A percentile compares a stretch with the other conserved stretches of the same genome.
Evolutionary conservation across 352 stramenopile species (phyloP).

Genomic region (Globisporangium middletonii): DNA sequence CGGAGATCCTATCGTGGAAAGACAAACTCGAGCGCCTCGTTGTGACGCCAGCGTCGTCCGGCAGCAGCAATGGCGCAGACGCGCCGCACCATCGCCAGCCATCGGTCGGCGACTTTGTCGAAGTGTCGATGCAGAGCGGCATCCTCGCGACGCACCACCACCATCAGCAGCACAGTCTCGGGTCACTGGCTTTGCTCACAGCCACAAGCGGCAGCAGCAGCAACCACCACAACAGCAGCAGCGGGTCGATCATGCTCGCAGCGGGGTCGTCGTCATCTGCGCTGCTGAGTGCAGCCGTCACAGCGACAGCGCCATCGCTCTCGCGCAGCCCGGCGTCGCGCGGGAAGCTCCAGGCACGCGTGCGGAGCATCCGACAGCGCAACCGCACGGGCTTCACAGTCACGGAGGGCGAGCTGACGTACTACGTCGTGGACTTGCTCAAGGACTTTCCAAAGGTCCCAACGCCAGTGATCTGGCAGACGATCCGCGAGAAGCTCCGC

Average conservation of each 20-base stretch:
- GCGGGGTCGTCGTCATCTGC: not conserved
- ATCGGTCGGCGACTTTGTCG: slow-evolving; percentile 23
- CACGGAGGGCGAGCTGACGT: slow-evolving; percentile 36
- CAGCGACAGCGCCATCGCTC: not conserved
- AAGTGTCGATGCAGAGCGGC: slow-evolving; percentile 27
- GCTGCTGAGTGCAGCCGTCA: not conserved
- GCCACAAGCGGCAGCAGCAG: not conserved
- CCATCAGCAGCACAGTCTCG: slow-evolving; percentile 1
- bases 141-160: slow-evolving; percentile 14
- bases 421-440: slow-evolving; percentile 65
- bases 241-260: not conserved
- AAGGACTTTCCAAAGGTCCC: slow-evolving; percentile 50
- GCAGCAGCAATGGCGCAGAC: slow-evolving; percentile 1
- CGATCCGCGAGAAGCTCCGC: slow-evolving; percentile 44
- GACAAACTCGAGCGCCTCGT: slow-evolving; percentile 45
- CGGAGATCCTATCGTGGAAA: slow-evolving; percentile 45
- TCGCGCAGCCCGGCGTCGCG: not conserved
- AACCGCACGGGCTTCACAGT: slow-evolving; percentile 14
- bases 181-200: too few relatives aligned
- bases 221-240: not conserved
- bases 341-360: slow-evolving; percentile 22
- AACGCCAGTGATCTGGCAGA: slow-evolving; percentile 28
- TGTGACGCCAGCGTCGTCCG: not conserved
- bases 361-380: slow-evolving; percentile 26
- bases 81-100: slow-evolving; percentile 1